A percentile compares a stretch with the other conserved stretches of the same genome.
These are phyloP conservation scores for Cercospora sesami DNA, from an alignment of 2,329 filamentous ascomycete genomes.

Conservation along the genomic window DNA sequence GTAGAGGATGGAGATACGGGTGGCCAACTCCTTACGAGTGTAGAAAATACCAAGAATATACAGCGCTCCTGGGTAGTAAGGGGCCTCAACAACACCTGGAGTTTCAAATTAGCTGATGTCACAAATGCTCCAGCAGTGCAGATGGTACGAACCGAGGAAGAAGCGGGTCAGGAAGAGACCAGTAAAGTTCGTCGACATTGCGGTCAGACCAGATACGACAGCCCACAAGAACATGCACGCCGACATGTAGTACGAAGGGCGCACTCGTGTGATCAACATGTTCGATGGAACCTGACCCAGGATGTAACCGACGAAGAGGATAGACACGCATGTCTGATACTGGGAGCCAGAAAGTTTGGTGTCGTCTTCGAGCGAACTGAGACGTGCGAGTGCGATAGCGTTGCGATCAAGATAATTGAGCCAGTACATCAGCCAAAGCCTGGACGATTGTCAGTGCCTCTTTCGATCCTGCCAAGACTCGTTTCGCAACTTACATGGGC, in stretches of 20 bases:
- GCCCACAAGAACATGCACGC: slow-evolving; percentile 40
- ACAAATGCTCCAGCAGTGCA: neutral
- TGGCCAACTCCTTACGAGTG: slow-evolving; percentile 67
- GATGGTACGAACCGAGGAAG: slow-evolving; percentile 16
- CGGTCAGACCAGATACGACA: slow-evolving; percentile 30
- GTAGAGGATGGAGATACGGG: slow-evolving; percentile 70
- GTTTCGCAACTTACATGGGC: slow-evolving; percentile 26
- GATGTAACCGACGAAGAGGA: slow-evolving; percentile 42
- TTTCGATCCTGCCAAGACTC: neutral
- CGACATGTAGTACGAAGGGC: slow-evolving; percentile 47
- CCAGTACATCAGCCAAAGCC: slow-evolving; percentile 33
- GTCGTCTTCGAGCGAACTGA: slow-evolving; percentile 44
- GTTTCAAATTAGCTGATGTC: neutral
- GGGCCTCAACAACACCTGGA: slow-evolving; percentile 20
- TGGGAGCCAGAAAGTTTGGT: slow-evolving; percentile 44
- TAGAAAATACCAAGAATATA: slow-evolving; percentile 75
- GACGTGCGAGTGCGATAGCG: slow-evolving; percentile 50
- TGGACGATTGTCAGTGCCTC: neutral
- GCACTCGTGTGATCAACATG: slow-evolving; percentile 43
- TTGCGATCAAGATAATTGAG: slow-evolving; percentile 41
- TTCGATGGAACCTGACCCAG: slow-evolving; percentile 46
- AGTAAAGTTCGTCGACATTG: slow-evolving; percentile 29
- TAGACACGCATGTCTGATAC: slow-evolving; percentile 44
- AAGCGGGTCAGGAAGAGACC: slow-evolving; percentile 31
- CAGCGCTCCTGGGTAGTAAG: slow-evolving; percentile 37